Evolutionary conservation across 805 yeast genomes (phyloP).

Genomic region (Candida ovalis): DNA sequence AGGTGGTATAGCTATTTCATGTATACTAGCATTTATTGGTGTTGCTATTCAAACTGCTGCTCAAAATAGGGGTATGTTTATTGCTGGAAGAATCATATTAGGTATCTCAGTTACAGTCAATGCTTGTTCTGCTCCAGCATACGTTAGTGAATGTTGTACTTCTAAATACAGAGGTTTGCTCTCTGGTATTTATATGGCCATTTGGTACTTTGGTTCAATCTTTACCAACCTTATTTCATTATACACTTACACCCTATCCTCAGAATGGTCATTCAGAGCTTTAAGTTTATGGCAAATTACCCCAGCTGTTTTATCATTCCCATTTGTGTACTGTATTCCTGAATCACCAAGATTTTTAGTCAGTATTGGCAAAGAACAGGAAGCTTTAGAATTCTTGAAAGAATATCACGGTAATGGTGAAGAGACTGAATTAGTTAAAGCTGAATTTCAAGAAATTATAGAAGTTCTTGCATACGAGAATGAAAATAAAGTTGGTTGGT

Average conservation of each 20-base stretch:
- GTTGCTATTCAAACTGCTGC: constrained; percentile 38
- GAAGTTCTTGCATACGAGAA: constrained; percentile 20
- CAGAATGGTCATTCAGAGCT: constrained; percentile 32
- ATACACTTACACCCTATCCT: constrained; percentile 23
- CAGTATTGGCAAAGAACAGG: constrained; percentile 22
- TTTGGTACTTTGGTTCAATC: constrained; percentile 29
- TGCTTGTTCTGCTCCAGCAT: constrained; percentile 32
- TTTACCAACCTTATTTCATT: constrained; percentile 28
- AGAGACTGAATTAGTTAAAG: constrained; percentile 15
- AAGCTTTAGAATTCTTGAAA: constrained; percentile 26
- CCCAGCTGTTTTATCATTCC: constrained; percentile 24
- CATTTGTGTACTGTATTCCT: constrained; percentile 23
- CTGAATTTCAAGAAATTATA: constrained; percentile 24
- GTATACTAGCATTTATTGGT: constrained; percentile 28
- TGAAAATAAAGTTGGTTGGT: constrained; percentile 22
- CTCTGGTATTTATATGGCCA: constrained; percentile 27
- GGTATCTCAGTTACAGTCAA: constrained; percentile 34
- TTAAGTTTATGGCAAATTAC: constrained; percentile 26
- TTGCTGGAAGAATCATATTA: constrained; percentile 33
- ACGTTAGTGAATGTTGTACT: constrained; percentile 33
- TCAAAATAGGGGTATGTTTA: constrained; percentile 34
- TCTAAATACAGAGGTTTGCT: constrained; percentile 29
- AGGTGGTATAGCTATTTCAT: constrained; percentile 26
- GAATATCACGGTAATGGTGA: constrained; percentile 24
- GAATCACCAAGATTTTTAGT: constrained; percentile 34